Percentiles rank a stretch among this genome's conserved stretches.
Conservation (phyloP, 306 rosid species). For the Ormosia emarginata region DNA sequence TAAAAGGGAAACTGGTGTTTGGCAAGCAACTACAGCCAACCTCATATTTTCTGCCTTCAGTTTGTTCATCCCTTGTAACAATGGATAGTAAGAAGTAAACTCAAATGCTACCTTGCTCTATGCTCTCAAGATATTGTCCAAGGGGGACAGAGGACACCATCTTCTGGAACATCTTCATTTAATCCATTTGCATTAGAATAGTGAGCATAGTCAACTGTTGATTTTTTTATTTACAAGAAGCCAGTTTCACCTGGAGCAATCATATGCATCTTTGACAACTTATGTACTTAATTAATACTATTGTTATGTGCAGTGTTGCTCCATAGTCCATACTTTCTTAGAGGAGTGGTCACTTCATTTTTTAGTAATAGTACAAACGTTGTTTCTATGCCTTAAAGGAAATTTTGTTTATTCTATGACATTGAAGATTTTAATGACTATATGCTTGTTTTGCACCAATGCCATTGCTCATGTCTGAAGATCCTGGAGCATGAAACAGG, state of each 20-base stretch:
- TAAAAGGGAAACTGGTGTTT: conserved; percentile 29
- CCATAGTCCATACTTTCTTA: neutral
- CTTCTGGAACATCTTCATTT: neutral
- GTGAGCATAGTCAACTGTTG: conserved; percentile 4
- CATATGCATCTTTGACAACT: conserved; percentile 4
- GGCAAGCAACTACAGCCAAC: conserved; percentile 24
- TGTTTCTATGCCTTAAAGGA: neutral
- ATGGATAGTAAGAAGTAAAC: too few species aligned
- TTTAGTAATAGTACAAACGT: neutral
- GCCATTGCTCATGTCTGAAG: neutral
- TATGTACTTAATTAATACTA: neutral
- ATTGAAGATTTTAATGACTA: neutral
- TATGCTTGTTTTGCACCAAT: neutral
- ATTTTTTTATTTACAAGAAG: conserved; percentile 8
- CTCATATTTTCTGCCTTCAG: conserved; percentile 5
- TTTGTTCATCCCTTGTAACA: neutral
- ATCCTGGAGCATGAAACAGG: neutral
- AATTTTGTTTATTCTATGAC: neutral
- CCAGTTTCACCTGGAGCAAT: conserved; percentile 19
- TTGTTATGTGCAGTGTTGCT: neutral
- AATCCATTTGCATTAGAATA: neutral
- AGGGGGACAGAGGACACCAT: neutral
- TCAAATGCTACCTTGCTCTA: neutral
- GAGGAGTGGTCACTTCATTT: neutral
- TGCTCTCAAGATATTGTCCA: conserved; percentile 2